Evolutionary conservation across 352 stramenopile genomes (phyloP).

Genomic region (Aphanomyces stellatus): DNA sequence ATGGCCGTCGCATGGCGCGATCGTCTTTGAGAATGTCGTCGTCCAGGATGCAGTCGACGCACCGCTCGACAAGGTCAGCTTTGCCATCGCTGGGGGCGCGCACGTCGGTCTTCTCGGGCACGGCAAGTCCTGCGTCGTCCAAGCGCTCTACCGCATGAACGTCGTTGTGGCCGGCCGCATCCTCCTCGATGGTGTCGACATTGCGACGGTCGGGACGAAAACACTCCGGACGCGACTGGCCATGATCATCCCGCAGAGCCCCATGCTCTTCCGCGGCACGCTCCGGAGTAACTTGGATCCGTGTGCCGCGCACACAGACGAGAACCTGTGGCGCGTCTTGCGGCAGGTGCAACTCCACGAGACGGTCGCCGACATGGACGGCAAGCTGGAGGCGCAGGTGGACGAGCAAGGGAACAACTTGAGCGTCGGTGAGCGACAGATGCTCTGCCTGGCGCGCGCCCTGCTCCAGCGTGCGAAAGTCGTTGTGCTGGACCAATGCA

Average conservation of each 20-base stretch:
- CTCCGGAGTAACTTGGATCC: slow-evolving; percentile 83
- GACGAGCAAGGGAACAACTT: slow-evolving; percentile 91
- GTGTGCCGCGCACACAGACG: slow-evolving; percentile 33
- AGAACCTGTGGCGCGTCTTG: slow-evolving; percentile 26
- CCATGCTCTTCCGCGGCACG: slow-evolving; percentile 72
- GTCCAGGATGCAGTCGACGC: slow-evolving; percentile 61
- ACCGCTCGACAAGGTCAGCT: slow-evolving; percentile 41
- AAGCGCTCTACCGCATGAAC: slow-evolving; percentile 23
- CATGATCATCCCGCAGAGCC: slow-evolving; percentile 32
- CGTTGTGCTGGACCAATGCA: slow-evolving; percentile 86
- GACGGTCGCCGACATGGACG: slow-evolving; percentile 59
- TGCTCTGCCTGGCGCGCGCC: slow-evolving; percentile 93
- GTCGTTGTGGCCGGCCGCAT: slow-evolving; percentile 53
- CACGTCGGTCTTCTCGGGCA: slow-evolving; percentile 22
- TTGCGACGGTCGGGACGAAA: slow-evolving; percentile 45
- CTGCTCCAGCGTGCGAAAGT: slow-evolving; percentile 83
- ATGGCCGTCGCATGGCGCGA: slow-evolving; percentile 13
- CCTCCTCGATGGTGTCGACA: slow-evolving; percentile 79
- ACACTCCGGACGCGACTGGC: slow-evolving; percentile 57
- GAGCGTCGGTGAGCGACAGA: slow-evolving; percentile 89
- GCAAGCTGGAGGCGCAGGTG: slow-evolving; percentile 54
- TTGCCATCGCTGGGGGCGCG: slow-evolving; percentile 35
- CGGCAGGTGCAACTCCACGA: slow-evolving; percentile 27
- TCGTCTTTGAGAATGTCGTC: slow-evolving; percentile 27
- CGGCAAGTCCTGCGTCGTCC: slow-evolving; percentile 20